Percentiles rank a stretch among this genome's conserved stretches.
phyloP scores from a whole-genome alignment of 805 yeast species.

The Saccharomycopsis lassenensis region DNA sequence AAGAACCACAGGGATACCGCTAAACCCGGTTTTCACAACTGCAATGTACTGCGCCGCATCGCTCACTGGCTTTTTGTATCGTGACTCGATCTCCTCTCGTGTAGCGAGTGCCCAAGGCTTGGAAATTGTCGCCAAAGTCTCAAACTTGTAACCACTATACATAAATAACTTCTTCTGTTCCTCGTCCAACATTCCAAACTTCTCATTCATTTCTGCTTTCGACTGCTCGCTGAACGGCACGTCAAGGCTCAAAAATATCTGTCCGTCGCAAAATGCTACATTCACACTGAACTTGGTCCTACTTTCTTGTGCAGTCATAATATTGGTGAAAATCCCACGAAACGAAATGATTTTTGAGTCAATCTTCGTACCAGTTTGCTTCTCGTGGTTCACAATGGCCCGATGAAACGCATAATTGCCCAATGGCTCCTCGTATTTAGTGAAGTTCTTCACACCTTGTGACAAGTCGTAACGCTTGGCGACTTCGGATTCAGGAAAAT shows the following conservation, averaged over 20 bases:
- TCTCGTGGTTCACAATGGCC: slow-evolving; percentile 45
- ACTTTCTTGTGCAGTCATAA: slow-evolving; percentile 62
- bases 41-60: slow-evolving; percentile 70
- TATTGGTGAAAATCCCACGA: slow-evolving; percentile 72
- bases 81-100: slow-evolving; percentile 54
- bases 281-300: slow-evolving; percentile 50
- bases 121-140: slow-evolving; percentile 60
- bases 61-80: slow-evolving; percentile 49
- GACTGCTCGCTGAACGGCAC: slow-evolving; percentile 1
- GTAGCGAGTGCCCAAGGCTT: slow-evolving; percentile 65
- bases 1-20: slow-evolving; percentile 50
- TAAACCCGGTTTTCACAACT: slow-evolving; percentile 80
- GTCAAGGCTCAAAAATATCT: slow-evolving; percentile 47
- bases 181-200: background rate
- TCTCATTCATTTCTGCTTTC: slow-evolving; percentile 4
- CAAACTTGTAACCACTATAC: slow-evolving; percentile 79
- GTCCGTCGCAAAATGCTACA: slow-evolving; percentile 64
- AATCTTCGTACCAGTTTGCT: slow-evolving; percentile 29
- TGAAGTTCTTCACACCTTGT: slow-evolving; percentile 52
- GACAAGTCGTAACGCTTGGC: slow-evolving; percentile 51
- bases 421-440: slow-evolving; percentile 41
- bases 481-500: slow-evolving; percentile 65
- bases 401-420: slow-evolving; percentile 46
- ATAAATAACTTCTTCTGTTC: slow-evolving; percentile 31
- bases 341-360: slow-evolving; percentile 66